Conservation (phyloP, 1,284 basidiomycete species). For the Neolentinus lepideus region DNA sequence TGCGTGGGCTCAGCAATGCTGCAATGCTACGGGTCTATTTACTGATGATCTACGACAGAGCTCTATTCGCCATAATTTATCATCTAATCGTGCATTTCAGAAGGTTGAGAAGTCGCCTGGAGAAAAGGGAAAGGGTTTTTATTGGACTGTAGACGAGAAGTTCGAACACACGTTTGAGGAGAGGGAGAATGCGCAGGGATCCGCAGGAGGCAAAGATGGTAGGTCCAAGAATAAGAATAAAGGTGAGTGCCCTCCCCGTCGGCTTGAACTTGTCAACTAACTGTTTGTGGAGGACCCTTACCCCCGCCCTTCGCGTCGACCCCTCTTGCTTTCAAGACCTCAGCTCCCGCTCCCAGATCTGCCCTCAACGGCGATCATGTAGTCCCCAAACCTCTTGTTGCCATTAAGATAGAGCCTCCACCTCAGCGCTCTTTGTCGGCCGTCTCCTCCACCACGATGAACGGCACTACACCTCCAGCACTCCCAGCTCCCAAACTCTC, state of each 20-base stretch:
- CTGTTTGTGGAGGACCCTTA: conserved; percentile 39
- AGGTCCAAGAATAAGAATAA: conserved; percentile 46
- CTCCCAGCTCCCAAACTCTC: conserved; percentile 7
- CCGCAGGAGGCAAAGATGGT: conserved; percentile 27
- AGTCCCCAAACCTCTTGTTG: background rate
- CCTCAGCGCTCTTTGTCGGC: conserved; percentile 2
- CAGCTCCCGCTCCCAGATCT: conserved; percentile 1
- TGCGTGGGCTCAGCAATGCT: conserved; percentile 37
- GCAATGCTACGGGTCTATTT: background rate
- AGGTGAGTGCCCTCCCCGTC: conserved; percentile 39
- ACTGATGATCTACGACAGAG: conserved; percentile 40
- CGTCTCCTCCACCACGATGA: background rate
- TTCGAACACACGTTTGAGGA: conserved; percentile 61
- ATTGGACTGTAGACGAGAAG: conserved; percentile 82
- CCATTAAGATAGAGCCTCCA: conserved; percentile 2
- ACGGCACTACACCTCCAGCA: conserved; percentile 5
- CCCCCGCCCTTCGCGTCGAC: conserved; percentile 61
- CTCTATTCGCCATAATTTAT: conserved; percentile 88
- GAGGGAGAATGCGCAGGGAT: conserved; percentile 45
- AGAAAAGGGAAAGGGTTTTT: conserved; percentile 69
- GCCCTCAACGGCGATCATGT: background rate
- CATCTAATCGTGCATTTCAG: conserved; percentile 81
- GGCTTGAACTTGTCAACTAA: conserved; percentile 56
- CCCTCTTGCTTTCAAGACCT: conserved; percentile 37
- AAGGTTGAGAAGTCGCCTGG: conserved; percentile 81